A percentile compares a stretch with the other conserved stretches of the same genome.
Conservation (phyloP, 306 rosid species). For the Prunus padus region DNA sequence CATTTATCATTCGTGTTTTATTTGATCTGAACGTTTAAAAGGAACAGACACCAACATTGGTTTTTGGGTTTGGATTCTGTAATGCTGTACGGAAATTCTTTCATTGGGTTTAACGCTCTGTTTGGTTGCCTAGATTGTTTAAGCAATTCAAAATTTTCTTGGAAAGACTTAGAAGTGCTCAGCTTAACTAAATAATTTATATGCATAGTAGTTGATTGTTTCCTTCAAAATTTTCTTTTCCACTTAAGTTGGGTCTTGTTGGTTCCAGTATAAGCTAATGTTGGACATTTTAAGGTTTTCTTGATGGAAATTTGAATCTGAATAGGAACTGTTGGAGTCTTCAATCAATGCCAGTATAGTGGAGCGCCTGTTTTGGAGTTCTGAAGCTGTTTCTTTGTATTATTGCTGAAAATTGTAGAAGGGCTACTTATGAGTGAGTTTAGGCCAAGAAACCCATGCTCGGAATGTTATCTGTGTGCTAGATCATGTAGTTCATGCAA, state of each 20-base stretch:
- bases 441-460: conserved; percentile 19
- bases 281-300: conserved; percentile 12
- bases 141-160: neutral
- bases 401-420: neutral
- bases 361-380: conserved; percentile 20
- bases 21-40: conserved; percentile 6
- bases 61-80: neutral
- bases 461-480: conserved; percentile 12
- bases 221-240: neutral
- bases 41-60: neutral
- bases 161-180: conserved; percentile 1
- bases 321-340: conserved; percentile 30
- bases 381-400: conserved; percentile 15
- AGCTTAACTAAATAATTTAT: conserved; percentile 8
- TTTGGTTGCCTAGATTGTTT: conserved; percentile 2
- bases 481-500: conserved; percentile 21
- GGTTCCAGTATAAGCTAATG: conserved; percentile 7
- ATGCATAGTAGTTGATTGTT: neutral
- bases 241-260: neutral
- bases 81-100: neutral
- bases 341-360: conserved; percentile 20
- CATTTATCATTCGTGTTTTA: neutral
- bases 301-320: conserved; percentile 17
- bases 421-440: conserved; percentile 10
- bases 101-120: neutral